These are phyloP conservation scores for Sclerotinia spermophila DNA, from an alignment of 2,329 filamentous ascomycete genomes.

Conservation along the genomic window DNA sequence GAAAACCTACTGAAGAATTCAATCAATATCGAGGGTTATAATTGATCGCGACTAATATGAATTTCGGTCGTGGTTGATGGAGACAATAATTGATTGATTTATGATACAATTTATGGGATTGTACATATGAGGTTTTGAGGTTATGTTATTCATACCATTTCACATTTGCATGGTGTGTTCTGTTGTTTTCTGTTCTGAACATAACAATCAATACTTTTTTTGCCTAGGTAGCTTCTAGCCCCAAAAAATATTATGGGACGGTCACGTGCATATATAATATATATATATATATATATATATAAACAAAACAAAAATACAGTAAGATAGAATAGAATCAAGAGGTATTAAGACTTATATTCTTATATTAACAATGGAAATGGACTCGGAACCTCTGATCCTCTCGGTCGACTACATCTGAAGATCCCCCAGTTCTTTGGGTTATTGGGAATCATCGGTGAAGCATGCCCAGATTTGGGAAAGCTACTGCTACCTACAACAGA, in stretches of 20 bases:
- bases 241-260: background rate
- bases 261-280: background rate
- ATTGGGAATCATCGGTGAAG: background rate
- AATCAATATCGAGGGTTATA: background rate
- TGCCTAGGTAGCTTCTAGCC: background rate
- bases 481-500: background rate
- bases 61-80: background rate
- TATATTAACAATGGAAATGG: too few relatives aligned
- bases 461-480: background rate
- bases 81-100: constrained; percentile 3
- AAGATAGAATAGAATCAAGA: background rate
- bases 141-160: constrained; percentile 13
- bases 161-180: background rate
- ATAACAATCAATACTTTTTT: background rate
- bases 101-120: constrained; percentile 2
- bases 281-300: too few relatives aligned
- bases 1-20: background rate
- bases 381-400: background rate
- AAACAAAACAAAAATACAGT: background rate
- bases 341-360: too few relatives aligned
- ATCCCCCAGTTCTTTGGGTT: background rate
- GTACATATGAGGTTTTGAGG: too few relatives aligned
- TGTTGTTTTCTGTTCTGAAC: background rate
- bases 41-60: background rate
- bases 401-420: background rate